These are phyloP conservation scores for Aeschynomene evenia DNA, from an alignment of 306 rosid species.

Conservation along the genomic window DNA sequence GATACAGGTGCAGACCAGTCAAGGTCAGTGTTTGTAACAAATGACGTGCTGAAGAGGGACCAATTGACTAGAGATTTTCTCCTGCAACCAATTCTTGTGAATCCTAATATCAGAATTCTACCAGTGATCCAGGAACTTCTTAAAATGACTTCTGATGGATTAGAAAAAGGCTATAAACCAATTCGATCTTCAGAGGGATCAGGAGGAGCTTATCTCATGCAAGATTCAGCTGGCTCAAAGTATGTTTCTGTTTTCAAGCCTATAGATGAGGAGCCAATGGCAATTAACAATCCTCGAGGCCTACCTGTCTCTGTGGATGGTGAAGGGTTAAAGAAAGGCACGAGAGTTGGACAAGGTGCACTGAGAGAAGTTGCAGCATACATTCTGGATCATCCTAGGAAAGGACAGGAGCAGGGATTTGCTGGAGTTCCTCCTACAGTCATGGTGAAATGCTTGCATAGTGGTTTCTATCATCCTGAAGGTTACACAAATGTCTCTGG, in stretches of 20 bases:
- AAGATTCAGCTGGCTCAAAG: conserved; percentile 54
- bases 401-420: conserved; percentile 47
- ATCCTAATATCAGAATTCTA: conserved; percentile 39
- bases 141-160: conserved; percentile 52
- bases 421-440: conserved; percentile 66
- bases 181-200: conserved; percentile 71
- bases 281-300: conserved; percentile 60
- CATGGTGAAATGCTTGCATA: conserved; percentile 52
- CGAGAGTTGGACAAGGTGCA: conserved; percentile 61
- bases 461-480: conserved; percentile 49
- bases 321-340: conserved; percentile 67
- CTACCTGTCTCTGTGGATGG: conserved; percentile 53
- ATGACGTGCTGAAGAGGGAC: conserved; percentile 32
- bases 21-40: conserved; percentile 29
- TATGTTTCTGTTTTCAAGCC: conserved; percentile 77
- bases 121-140: conserved; percentile 48
- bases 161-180: conserved; percentile 59
- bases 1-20: conserved; percentile 25
- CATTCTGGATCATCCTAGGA: conserved; percentile 64
- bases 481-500: conserved; percentile 39
- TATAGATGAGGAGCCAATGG: conserved; percentile 76
- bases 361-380: conserved; percentile 70
- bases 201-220: conserved; percentile 82
- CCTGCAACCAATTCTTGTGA: conserved; percentile 58
- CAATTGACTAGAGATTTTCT: conserved; percentile 38